Conservation (phyloP, 371 early-diverging fungal species). For the Circinella minor region DNA sequence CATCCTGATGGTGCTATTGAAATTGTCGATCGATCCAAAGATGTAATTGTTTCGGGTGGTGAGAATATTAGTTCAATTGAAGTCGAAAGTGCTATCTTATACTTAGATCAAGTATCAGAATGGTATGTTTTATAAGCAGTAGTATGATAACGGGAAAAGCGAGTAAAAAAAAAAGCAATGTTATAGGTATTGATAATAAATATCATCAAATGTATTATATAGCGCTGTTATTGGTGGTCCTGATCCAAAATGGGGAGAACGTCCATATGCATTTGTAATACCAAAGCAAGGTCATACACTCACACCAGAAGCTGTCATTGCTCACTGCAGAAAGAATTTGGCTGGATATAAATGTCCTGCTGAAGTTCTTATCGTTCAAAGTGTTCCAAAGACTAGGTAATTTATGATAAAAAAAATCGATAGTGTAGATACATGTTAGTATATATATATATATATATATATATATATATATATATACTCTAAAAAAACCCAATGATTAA, state of each 20-base stretch:
- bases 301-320: conserved; percentile 37
- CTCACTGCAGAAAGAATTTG: conserved; percentile 49
- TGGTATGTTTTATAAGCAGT: conserved; percentile 30
- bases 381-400: conserved; percentile 46
- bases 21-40: conserved; percentile 70
- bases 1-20: conserved; percentile 71
- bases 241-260: conserved; percentile 74
- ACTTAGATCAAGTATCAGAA: conserved; percentile 64
- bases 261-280: conserved; percentile 68
- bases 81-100: conserved; percentile 64
- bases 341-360: conserved; percentile 59
- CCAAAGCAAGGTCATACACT: conserved; percentile 45
- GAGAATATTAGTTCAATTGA: conserved; percentile 78
- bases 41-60: conserved; percentile 77
- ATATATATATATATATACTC: background rate
- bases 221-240: conserved; percentile 67
- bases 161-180: background rate
- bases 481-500: background rate
- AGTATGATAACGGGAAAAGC: background rate
- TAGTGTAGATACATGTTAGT: background rate
- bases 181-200: background rate
- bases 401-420: background rate
- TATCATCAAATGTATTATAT: background rate
- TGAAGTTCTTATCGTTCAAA: conserved; percentile 30
- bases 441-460: background rate